Base-by-base conservation (phyloP, 2,329 filamentous ascomycete genomes). In the Xylaria sp. region DNA sequence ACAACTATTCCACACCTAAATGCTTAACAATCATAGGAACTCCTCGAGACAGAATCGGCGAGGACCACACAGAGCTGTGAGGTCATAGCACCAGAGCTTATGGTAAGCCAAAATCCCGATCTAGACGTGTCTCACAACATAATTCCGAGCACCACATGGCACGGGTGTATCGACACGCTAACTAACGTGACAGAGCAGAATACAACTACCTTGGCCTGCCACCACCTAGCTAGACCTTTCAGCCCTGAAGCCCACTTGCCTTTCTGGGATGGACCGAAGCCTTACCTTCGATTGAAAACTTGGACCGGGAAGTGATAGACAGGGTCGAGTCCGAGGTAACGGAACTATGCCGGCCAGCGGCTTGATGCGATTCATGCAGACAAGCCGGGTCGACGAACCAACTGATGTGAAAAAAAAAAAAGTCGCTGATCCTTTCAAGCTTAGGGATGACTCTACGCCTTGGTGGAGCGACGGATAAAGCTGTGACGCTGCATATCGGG, bases 231-330 rank as follows among this genome's bases (percentile, higher is more conserved):
- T 29, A 37, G 18, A 19, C 41, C 50, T 20, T 47, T 53, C 29
- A 34, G 29, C 29, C 16, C 29, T 34, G 29, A 34, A 6, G 16
- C 29, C 4, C 29, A 34, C 29, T 13, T 34, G 4, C 29, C 29
- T 13, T 13, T 13, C 11, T 34, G 29, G 16, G 11, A 7, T 34
- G 29, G 5, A 13, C 29, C 16, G 29, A 34, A 13, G 16, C 16
- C 29, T 34, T 7, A 13, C 11, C 29, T 4, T 13, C 29, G 29
- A 13, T 37, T 55, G 44, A 38, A 24, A 52, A n/a, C 21, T 52
- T 46, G 24, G 46, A 56, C 39, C 39, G 29, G 55, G 58, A 11
- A 58, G 50, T 20, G 58, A 60, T 60, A 48, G 44, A 41, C 58
- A 48, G 21, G 22, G 37, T 44, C 44, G 39, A 44, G 44, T 39